These are phyloP conservation scores for Gossypium mustelinum DNA, from an alignment of 345 rosid species.

Conservation along the genomic window DNA sequence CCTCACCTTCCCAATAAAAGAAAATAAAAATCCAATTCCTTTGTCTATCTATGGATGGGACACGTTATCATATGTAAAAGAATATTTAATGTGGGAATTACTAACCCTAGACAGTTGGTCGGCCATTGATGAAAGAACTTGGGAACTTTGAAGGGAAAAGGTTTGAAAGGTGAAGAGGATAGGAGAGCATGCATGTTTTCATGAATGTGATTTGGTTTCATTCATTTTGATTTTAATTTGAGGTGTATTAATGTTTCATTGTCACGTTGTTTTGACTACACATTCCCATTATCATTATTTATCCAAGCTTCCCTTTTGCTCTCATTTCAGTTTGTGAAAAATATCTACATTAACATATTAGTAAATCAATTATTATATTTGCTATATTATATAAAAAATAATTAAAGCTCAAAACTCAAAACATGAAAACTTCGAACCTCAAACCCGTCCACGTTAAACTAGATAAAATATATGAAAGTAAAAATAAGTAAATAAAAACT, in stretches of 20 bases:
- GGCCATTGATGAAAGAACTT: conserved; percentile 25
- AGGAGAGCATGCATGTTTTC: neutral
- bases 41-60: neutral
- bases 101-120: conserved; percentile 25
- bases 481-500: neutral
- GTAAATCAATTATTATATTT: too few relatives aligned
- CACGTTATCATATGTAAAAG: conserved; percentile 30
- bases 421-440: neutral
- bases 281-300: neutral
- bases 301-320: neutral
- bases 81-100: conserved; percentile 23
- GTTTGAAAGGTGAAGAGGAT: neutral
- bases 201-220: neutral
- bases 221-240: neutral
- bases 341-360: too few relatives aligned
- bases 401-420: neutral
- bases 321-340: too few relatives aligned
- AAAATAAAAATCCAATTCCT: neutral
- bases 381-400: neutral
- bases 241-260: conserved; percentile 14
- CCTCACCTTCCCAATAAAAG: neutral
- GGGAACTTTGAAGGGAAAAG: neutral
- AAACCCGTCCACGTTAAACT: conserved; percentile 8
- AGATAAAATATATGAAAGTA: neutral
- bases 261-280: conserved; percentile 19